Evolutionary conservation across 352 stramenopile species (phyloP), one percentile per base, ranked within the genome.

Genomic region (Peronospora belbahrii): DNA sequence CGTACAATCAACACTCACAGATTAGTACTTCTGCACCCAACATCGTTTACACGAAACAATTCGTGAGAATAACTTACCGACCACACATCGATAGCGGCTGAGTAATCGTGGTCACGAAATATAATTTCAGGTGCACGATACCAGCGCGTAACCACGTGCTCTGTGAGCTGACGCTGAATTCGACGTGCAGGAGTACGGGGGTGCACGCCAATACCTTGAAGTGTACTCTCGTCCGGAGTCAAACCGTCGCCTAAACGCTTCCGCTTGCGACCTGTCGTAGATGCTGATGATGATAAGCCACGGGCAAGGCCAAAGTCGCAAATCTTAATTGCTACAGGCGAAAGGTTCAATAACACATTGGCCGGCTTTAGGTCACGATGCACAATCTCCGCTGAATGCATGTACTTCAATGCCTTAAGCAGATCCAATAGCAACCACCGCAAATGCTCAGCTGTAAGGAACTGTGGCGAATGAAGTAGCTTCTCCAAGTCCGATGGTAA

Each of bases 71-170:
- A 48, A 85, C 71, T 34, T 84, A 89, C 78, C 78, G 75, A 88
- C 81, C 81, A 93, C 42, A 93, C 81, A 55, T 93, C 81, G 58
- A 93, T 93, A 17, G 76, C 81, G 23, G 81, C 79, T 17, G 81
- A 90, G 63, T 93, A 93, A 48, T 93, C 79, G 38, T 93, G 81
- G 30, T 93, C 81, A 0, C 81, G 75, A 44, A 97, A 91, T 53
- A 97, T 97, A 50, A 97, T 93, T 56, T 97, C 91, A 2, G 91
- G 91, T 1, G 88, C 85, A n/a, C 92, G 82, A 53, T 97, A 97
- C 91, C 91, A 97, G 7, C 92, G 74, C 8, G 91, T 97, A 3
- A 97, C 89, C 2, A 97, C 92, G 48, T 97, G 92, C 51, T 97
- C 88, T 23, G 92, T 97, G 19, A 97, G 72, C 56, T 97, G 87